These are phyloP conservation scores for Tephrocybe sp. DNA, from an alignment of 768 basidiomycete genomes.

Conservation along the genomic window DNA sequence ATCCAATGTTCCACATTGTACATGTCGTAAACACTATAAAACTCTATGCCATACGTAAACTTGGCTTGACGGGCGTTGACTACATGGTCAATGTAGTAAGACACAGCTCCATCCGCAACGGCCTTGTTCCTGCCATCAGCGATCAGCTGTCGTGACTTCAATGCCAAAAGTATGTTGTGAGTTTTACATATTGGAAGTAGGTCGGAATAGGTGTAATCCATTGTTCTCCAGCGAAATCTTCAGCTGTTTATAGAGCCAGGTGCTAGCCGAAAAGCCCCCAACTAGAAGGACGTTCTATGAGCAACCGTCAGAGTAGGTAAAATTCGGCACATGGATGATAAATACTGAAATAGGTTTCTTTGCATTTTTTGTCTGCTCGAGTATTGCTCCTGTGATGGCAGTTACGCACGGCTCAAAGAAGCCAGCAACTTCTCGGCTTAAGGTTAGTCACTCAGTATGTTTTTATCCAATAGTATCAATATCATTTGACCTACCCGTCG, in stretches of 20 bases:
- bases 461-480: no score
- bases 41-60: no score
- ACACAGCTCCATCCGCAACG: conserved; percentile 44
- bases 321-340: background rate
- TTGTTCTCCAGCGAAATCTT: conserved; percentile 17
- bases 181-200: conserved; percentile 18
- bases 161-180: background rate
- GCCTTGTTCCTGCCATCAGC: conserved; percentile 38
- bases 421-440: conserved; percentile 12
- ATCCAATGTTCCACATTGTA: no score
- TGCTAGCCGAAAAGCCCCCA: conserved; percentile 44
- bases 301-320: no score
- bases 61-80: conserved; percentile 27
- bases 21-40: no score
- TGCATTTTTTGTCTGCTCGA: background rate
- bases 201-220: conserved; percentile 19
- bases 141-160: background rate
- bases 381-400: conserved; percentile 15
- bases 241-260: conserved; percentile 40
- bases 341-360: conserved; percentile 18
- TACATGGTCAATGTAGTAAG: conserved; percentile 42
- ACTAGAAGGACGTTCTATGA: conserved; percentile 37
- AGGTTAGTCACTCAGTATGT: background rate
- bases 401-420: conserved; percentile 20
- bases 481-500: conserved; percentile 24